Evolutionary conservation across 306 rosid species (phyloP).

Genomic region (Vigna trinervia): DNA sequence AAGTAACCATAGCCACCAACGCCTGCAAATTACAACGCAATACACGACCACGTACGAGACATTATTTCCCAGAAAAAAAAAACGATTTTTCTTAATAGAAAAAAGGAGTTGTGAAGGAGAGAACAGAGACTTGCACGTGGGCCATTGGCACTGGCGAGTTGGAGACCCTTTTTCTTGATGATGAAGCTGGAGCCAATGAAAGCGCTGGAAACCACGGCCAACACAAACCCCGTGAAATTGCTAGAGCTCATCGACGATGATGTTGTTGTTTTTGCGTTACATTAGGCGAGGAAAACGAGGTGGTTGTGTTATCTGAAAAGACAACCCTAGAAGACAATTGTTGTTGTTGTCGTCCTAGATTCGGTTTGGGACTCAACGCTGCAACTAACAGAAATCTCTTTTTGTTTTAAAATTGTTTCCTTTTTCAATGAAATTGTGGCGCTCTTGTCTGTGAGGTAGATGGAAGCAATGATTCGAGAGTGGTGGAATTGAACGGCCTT

Average conservation of each 20-base stretch:
- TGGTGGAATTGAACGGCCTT: neutral
- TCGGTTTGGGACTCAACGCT: neutral
- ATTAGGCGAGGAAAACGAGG: constrained; percentile 12
- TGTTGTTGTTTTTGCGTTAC: neutral
- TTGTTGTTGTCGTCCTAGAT: neutral
- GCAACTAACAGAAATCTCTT: neutral
- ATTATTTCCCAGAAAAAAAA: neutral
- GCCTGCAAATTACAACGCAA: constrained; percentile 54
- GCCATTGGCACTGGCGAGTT: constrained; percentile 66
- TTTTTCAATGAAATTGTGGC: neutral
- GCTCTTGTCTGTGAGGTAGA: neutral
- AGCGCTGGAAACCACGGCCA: constrained; percentile 79
- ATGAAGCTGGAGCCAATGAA: constrained; percentile 92
- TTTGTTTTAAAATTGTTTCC: too few relatives aligned
- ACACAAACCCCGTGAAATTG: constrained; percentile 71
- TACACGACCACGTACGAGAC: neutral
- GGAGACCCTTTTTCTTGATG: constrained; percentile 91
- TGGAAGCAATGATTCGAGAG: neutral
- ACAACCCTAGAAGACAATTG: neutral
- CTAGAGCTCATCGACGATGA: constrained; percentile 58
- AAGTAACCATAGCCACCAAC: constrained; percentile 91
- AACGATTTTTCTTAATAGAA: neutral
- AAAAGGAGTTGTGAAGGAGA: neutral
- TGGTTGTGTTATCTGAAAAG: neutral
- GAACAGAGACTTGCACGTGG: constrained; percentile 63